Evolutionary conservation across 768 basidiomycete species (phyloP).

Genomic region (Russula ochroleuca): DNA sequence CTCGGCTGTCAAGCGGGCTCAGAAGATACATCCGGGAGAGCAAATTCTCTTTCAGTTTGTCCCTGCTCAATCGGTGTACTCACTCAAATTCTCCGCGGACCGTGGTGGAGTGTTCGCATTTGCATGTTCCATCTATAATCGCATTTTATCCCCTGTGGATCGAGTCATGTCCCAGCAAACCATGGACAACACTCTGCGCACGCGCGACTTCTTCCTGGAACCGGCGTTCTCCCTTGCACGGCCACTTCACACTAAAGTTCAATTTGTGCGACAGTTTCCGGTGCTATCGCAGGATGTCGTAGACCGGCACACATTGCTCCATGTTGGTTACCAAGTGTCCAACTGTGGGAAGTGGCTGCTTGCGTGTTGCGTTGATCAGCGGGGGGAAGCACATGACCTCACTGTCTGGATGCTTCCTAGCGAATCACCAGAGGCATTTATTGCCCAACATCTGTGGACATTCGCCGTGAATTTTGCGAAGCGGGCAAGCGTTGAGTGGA

Average conservation of each 20-base stretch:
- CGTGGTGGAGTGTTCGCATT: constrained; percentile 46
- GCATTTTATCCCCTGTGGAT: constrained; percentile 56
- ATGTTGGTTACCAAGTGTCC: constrained; percentile 69
- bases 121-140: constrained; percentile 66
- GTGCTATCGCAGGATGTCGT: constrained; percentile 46
- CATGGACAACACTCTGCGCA: constrained; percentile 38
- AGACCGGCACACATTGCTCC: constrained; percentile 60
- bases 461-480: constrained; percentile 60
- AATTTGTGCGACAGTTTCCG: constrained; percentile 40
- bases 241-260: constrained; percentile 36
- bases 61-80: constrained; percentile 56
- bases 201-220: constrained; percentile 54
- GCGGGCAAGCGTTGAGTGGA: constrained; percentile 74
- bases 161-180: constrained; percentile 56
- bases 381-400: constrained; percentile 69
- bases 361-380: constrained; percentile 69
- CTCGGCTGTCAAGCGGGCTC: constrained; percentile 54
- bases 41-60: constrained; percentile 69
- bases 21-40: constrained; percentile 43
- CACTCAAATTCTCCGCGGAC: constrained; percentile 43
- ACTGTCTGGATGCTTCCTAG: constrained; percentile 63
- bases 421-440: constrained; percentile 44
- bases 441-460: constrained; percentile 62
- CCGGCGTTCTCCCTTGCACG: constrained; percentile 63
- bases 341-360: constrained; percentile 72